A percentile compares a stretch with the other conserved stretches of the same genome.
Evolutionary conservation across 202 grass and related monocot genomes (phyloP).

Genomic region (Setaria italica): DNA sequence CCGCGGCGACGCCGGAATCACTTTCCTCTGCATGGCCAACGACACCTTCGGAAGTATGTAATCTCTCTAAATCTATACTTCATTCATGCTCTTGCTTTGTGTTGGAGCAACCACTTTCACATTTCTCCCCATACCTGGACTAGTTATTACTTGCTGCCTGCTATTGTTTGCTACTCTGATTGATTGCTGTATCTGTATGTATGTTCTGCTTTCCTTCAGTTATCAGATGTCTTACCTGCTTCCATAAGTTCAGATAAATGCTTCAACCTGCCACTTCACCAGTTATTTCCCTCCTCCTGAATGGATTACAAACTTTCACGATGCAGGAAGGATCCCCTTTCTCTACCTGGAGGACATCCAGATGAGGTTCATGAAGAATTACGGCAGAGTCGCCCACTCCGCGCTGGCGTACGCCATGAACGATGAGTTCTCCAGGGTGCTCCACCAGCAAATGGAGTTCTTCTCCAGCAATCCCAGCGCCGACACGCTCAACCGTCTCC

Average conservation of each 20-base stretch:
- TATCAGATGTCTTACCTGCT: not conserved
- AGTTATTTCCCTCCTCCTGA: not conserved
- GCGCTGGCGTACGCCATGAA: constrained; percentile 95
- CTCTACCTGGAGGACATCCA: constrained; percentile 95
- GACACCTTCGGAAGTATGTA: constrained; percentile 87
- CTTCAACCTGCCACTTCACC: not conserved
- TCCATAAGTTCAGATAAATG: no score
- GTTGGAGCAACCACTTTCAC: not conserved
- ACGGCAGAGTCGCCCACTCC: constrained; percentile 66
- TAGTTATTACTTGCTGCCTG: not conserved
- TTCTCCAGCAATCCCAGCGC: constrained; percentile 90
- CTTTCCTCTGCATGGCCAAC: constrained; percentile 94
- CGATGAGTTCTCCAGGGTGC: constrained; percentile 93
- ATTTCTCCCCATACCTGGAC: not conserved
- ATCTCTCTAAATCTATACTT: not conserved
- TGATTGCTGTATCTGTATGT: not conserved
- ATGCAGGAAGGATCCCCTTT: constrained; percentile 83
- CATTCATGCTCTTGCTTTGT: not conserved
- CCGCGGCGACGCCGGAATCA: constrained; percentile 59
- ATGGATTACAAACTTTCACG: not conserved
- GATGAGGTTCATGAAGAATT: constrained; percentile 99
- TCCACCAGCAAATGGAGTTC: constrained; percentile 99
- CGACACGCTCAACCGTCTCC: constrained; percentile 86
- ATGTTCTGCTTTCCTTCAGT: not conserved
- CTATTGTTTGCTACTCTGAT: not conserved